These are phyloP conservation scores for Alternaria conjuncta DNA, from an alignment of 2,329 filamentous ascomycete species.

Conservation along the genomic window DNA sequence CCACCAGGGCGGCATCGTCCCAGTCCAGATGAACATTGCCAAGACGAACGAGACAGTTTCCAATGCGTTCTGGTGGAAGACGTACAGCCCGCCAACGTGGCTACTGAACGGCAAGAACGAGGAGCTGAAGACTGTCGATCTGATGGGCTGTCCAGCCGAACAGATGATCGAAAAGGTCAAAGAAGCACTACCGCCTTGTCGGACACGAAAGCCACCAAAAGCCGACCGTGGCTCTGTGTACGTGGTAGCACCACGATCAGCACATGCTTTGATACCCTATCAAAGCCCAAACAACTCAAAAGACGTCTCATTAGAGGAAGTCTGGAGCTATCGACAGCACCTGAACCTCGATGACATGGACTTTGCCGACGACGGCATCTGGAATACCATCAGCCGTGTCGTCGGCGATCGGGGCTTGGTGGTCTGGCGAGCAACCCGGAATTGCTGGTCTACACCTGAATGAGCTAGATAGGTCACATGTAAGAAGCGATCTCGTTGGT, in stretches of 20 bases:
- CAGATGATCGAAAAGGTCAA: constrained; percentile 65
- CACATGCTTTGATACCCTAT: constrained; percentile 70
- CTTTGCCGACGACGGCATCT: constrained; percentile 77
- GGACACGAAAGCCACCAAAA: constrained; percentile 33
- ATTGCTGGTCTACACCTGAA: constrained; percentile 39
- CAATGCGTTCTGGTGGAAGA: constrained; percentile 83
- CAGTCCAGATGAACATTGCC: constrained; percentile 76
- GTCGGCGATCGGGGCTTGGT: constrained; percentile 58
- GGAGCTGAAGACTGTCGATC: constrained; percentile 71
- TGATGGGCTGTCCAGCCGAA: constrained; percentile 73
- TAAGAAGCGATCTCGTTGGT: background rate
- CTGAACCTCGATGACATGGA: constrained; percentile 82
- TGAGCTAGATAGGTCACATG: background rate
- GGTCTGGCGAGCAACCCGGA: constrained; percentile 52
- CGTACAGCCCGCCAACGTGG: constrained; percentile 82
- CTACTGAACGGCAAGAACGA: constrained; percentile 77
- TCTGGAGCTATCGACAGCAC: constrained; percentile 72
- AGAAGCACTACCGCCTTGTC: constrained; percentile 59
- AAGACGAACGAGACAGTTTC: constrained; percentile 69
- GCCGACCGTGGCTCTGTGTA: constrained; percentile 61
- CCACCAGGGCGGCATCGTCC: constrained; percentile 80
- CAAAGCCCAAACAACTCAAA: constrained; percentile 16
- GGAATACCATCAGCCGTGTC: constrained; percentile 72
- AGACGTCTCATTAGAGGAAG: constrained; percentile 69
- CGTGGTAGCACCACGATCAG: constrained; percentile 75